These are phyloP conservation scores for Nicotiana undulata DNA, from an alignment of 257 asterid genomes.

Conservation along the genomic window DNA sequence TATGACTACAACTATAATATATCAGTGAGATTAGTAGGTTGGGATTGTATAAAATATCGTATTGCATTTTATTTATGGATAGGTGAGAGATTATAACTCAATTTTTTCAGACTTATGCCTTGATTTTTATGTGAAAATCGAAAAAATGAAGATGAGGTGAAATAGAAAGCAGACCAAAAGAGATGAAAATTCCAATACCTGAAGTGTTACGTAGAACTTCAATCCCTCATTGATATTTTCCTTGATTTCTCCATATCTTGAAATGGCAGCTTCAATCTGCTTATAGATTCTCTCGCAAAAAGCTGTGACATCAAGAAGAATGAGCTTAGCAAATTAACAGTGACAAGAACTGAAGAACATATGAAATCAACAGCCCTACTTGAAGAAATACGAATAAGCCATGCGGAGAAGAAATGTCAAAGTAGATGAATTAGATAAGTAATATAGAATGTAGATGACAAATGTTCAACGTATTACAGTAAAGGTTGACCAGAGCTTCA, in stretches of 20 bases:
- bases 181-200: conserved; percentile 40
- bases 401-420: background rate
- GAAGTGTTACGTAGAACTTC: conserved; percentile 91
- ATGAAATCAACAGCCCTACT: background rate
- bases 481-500: background rate
- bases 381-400: background rate
- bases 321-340: background rate
- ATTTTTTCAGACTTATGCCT: background rate
- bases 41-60: background rate
- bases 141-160: background rate
- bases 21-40: background rate
- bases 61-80: background rate
- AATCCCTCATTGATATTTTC: conserved; percentile 93
- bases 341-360: background rate
- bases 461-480: background rate
- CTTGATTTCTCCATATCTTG: conserved; percentile 79
- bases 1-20: background rate
- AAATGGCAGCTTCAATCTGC: conserved; percentile 95
- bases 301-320: conserved; percentile 45
- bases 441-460: background rate
- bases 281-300: conserved; percentile 80
- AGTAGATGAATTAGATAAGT: background rate
- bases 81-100: background rate
- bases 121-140: background rate
- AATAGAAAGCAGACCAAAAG: background rate